Evolutionary conservation across 305 asterid genomes (phyloP).

Genomic region (Fraxinus xanthoxyloides): DNA sequence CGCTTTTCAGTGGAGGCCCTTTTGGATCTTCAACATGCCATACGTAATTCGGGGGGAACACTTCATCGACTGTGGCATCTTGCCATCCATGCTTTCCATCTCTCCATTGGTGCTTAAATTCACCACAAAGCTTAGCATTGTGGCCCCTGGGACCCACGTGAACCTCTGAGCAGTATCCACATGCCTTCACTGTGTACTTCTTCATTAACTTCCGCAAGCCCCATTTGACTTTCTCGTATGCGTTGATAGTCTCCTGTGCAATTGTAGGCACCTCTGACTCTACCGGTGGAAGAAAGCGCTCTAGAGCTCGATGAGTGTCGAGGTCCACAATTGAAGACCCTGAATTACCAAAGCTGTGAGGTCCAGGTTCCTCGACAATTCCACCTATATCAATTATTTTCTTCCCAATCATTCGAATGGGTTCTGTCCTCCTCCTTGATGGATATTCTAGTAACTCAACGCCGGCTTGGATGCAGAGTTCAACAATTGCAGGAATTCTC

Average conservation of each 20-base stretch:
- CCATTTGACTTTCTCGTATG: conserved; percentile 65
- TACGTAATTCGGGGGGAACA: conserved; percentile 78
- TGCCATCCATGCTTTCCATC: conserved; percentile 99
- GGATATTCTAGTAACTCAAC: conserved; percentile 78
- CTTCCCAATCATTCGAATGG: conserved; percentile 78
- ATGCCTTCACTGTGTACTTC: conserved; percentile 82
- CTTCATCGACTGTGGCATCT: conserved; percentile 87
- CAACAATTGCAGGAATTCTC: conserved; percentile 79
- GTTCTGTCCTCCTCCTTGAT: conserved; percentile 74
- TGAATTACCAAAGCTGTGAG: conserved; percentile 23
- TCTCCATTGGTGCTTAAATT: conserved; percentile 90
- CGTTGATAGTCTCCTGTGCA: conserved; percentile 63
- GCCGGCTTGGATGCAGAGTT: conserved; percentile 98
- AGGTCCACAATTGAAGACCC: conserved; percentile 43
- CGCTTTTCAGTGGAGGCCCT: conserved; percentile 58
- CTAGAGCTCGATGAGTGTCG: conserved; percentile 65
- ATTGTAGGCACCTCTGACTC: conserved; percentile 41
- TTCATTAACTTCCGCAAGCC: conserved; percentile 75
- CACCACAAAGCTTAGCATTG: conserved; percentile 88
- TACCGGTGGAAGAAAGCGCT: conserved; percentile 57
- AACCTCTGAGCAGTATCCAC: conserved; percentile 93
- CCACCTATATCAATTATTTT: conserved; percentile 75
- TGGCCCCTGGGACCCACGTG: conserved; percentile 98
- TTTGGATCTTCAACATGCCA: conserved; percentile 76
- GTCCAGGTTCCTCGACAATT: conserved; percentile 53